Base-by-base conservation (phyloP, 371 early-diverging fungal species). In the Mucor plumbeus region DNA sequence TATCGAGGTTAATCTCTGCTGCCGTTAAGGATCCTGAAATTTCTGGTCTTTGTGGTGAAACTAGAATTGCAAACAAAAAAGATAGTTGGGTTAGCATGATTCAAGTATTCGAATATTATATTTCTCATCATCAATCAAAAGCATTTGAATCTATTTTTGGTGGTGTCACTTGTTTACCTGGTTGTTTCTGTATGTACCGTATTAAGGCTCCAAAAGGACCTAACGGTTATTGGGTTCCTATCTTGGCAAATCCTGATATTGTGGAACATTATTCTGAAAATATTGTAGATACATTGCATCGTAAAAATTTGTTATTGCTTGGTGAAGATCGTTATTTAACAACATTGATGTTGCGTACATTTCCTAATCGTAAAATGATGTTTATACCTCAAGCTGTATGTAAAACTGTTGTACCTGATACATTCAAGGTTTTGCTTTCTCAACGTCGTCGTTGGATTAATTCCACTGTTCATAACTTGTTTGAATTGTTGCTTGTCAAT, bases 271-370 rank as follows among this genome's bases (percentile, higher is more conserved):
- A 98, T 77, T 91, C 94, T 3, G 92, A 93, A 60, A 93, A 91
- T 78, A 86, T 92, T 14, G 95, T 96, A 34, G 94, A 94, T 50
- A 96, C 98, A 0, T 81, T 98, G 33, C 98, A 99, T 77, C 90
- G 95, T 74, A 97, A 98, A 84, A 98, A 97, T 75, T 82, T 98
- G 59, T 76, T 97, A 48, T 79, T 96, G 13, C 85, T 99, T 13
- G 98, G 98, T 59, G 99, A 98, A 78, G 98, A 95, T 81, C 91
- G 95, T 17, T 99, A 93, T 85, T 77, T 99, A 67, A 94, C 98
- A 0, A 98, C 98, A 0, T 80, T 98, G 13, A 95, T 97, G 91
- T 86, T 97, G 34, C 85, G 92, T 31, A 94, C 92, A 36, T 98
- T 97, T 75, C 97, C 97, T 36, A 89, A 86, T 62, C 91, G 92